Percentiles rank a stretch among this genome's conserved stretches.
These are phyloP conservation scores for Ogataea angusta DNA, from an alignment of 805 yeast genomes.

Conservation along the genomic window DNA sequence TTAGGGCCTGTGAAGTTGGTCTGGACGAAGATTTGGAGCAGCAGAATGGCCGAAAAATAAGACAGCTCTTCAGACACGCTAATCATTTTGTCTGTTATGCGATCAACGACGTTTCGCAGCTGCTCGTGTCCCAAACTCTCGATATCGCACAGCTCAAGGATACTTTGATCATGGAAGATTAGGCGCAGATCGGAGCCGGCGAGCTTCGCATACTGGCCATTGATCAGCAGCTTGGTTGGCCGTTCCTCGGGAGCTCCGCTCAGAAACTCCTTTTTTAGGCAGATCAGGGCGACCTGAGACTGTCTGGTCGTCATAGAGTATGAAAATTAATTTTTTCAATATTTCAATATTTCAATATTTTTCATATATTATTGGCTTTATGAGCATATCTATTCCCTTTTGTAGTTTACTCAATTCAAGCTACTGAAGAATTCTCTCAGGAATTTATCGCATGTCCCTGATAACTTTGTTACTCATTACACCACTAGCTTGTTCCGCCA, in stretches of 20 bases:
- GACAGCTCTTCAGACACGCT: constrained; percentile 12
- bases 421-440: too few relatives aligned
- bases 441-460: too few relatives aligned
- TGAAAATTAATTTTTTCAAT: neutral
- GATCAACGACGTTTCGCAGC: neutral
- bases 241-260: neutral
- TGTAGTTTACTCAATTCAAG: too few relatives aligned
- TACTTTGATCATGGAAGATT: constrained; percentile 16
- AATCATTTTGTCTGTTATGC: neutral
- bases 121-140: constrained; percentile 1
- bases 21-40: constrained; percentile 69
- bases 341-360: neutral
- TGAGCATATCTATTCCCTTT: too few relatives aligned
- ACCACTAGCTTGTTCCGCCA: too few relatives aligned
- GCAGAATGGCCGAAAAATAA: constrained; percentile 46
- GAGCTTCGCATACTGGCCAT: constrained; percentile 30
- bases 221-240: constrained; percentile 15
- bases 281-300: constrained; percentile 18
- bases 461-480: too few relatives aligned
- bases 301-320: constrained; percentile 4
- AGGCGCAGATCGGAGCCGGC: constrained; percentile 9
- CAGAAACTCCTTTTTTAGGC: constrained; percentile 16
- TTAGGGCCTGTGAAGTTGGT: constrained; percentile 83
- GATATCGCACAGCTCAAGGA: constrained; percentile 3
- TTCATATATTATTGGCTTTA: too few relatives aligned